Percentiles rank a stretch among this genome's conserved stretches.
These are phyloP conservation scores for Iris macrosiphon DNA, from an alignment of 106 monocot genomes.

Conservation along the genomic window DNA sequence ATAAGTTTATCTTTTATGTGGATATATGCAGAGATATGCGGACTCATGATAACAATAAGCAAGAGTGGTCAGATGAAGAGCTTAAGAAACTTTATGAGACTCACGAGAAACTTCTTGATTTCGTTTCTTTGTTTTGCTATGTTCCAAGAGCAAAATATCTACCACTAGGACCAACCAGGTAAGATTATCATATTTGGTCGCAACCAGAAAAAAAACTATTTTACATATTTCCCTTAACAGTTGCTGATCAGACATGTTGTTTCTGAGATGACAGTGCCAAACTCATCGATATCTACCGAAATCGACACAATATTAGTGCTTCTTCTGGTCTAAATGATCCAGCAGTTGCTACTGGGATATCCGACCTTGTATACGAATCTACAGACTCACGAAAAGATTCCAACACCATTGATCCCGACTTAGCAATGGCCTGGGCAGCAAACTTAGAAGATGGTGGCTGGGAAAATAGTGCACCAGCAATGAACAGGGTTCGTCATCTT, in stretches of 20 bases:
- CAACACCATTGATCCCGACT: conserved; percentile 65
- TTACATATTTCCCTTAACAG: too few relatives aligned
- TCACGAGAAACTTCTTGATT: conserved; percentile 90
- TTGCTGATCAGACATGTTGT: too few relatives aligned
- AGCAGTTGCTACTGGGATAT: conserved; percentile 97
- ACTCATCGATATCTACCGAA: conserved; percentile 93
- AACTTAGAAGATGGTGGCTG: conserved; percentile 72
- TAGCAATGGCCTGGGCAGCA: conserved; percentile 97
- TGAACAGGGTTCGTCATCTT: conserved; percentile 57
- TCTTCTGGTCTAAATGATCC: conserved; percentile 84
- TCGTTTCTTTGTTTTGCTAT: conserved; percentile 91
- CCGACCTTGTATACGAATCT: conserved; percentile 89
- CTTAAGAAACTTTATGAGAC: conserved; percentile 96
- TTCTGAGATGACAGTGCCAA: conserved; percentile 54
- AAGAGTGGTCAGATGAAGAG: conserved; percentile 99
- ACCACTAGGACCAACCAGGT: conserved; percentile 95
- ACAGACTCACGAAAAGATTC: conserved; percentile 54
- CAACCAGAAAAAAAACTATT: too few relatives aligned
- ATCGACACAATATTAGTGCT: conserved; percentile 90
- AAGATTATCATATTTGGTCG: conserved; percentile 9
- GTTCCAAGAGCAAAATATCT: conserved; percentile 96
- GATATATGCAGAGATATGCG: conserved; percentile 73
- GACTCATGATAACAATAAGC: conserved; percentile 93
- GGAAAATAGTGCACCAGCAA: conserved; percentile 79
- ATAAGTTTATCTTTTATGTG: conserved; percentile 3